phyloP scores from a whole-genome alignment of 108 stramenopile genomes.

The Cyclotella choctawhatcheeana region DNA sequence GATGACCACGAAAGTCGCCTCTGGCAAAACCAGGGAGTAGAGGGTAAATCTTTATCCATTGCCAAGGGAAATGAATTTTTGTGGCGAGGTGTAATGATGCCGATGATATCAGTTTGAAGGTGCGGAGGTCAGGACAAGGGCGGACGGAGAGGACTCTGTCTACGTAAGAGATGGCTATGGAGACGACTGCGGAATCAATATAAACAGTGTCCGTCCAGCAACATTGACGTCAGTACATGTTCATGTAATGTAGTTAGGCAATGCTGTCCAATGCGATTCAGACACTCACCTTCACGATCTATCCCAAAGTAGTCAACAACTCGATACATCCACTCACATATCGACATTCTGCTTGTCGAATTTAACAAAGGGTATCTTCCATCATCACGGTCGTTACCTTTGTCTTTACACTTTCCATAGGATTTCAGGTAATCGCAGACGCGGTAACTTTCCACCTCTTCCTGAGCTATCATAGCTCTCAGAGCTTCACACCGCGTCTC shows the following conservation, averaged over 20 bases:
- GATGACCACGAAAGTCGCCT: constrained; percentile 69
- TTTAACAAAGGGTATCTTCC: constrained; percentile 17
- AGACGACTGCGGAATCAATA: constrained; percentile 48
- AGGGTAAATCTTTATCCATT: constrained; percentile 47
- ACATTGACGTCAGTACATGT: neutral
- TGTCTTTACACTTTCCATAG: constrained; percentile 3
- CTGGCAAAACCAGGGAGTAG: constrained; percentile 77
- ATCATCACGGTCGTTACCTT: neutral
- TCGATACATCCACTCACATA: constrained; percentile 87
- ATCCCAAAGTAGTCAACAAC: constrained; percentile 83
- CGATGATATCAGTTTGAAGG: constrained; percentile 80
- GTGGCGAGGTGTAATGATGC: constrained; percentile 80
- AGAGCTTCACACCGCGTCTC: constrained; percentile 30
- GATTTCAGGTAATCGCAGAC: constrained; percentile 41
- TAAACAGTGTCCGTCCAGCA: too few species aligned
- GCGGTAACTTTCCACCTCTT: constrained; percentile 28
- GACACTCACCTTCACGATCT: constrained; percentile 76
- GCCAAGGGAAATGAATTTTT: constrained; percentile 68
- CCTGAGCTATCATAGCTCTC: constrained; percentile 39
- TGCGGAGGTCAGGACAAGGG: constrained; percentile 57
- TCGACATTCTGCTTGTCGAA: constrained; percentile 71
- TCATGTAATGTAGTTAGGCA: too few species aligned
- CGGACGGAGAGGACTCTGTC: constrained; percentile 52
- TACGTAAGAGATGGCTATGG: constrained; percentile 47
- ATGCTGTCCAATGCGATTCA: too few species aligned